Evolutionary conservation across 78 protist genomes (phyloP).

Genomic region (Emiliania huxleyi): DNA sequence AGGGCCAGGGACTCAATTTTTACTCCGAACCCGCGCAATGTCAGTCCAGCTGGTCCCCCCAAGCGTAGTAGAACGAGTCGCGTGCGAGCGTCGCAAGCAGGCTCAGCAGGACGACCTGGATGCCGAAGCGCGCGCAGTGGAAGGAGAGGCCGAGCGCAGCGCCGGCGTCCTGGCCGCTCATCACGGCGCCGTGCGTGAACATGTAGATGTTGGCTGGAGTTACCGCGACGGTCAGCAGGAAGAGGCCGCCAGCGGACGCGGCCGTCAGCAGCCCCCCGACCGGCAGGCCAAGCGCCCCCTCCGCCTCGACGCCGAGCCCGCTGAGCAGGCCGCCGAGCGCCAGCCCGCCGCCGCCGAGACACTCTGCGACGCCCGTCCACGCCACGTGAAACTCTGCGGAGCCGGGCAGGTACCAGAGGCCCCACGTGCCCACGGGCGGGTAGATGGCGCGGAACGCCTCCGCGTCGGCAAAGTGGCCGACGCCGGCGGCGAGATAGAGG

Average conservation of each 20-base stretch:
- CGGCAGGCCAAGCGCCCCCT: no score
- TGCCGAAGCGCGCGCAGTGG: no score
- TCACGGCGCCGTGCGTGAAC: no score
- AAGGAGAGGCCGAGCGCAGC: no score
- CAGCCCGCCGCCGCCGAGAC: not conserved
- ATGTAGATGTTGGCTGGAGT: not conserved
- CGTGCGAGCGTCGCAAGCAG: no score
- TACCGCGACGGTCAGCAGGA: not conserved
- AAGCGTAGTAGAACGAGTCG: no score
- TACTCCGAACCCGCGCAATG: no score
- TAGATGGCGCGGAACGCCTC: not conserved
- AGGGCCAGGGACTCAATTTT: no score
- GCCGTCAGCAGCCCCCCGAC: not conserved
- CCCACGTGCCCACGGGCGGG: not conserved
- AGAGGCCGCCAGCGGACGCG: no score
- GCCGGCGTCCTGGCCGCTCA: no score
- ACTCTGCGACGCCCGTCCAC: not conserved
- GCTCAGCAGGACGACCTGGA: no score
- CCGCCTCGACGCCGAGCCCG: not conserved
- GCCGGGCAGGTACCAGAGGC: not conserved
- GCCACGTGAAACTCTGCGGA: not conserved
- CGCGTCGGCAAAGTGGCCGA: not conserved
- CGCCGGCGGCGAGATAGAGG: not conserved
- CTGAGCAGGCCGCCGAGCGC: not conserved
- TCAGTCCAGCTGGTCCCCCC: no score